Conservation (phyloP, 257 asterid genomes). For the Leonotis leonurus region DNA sequence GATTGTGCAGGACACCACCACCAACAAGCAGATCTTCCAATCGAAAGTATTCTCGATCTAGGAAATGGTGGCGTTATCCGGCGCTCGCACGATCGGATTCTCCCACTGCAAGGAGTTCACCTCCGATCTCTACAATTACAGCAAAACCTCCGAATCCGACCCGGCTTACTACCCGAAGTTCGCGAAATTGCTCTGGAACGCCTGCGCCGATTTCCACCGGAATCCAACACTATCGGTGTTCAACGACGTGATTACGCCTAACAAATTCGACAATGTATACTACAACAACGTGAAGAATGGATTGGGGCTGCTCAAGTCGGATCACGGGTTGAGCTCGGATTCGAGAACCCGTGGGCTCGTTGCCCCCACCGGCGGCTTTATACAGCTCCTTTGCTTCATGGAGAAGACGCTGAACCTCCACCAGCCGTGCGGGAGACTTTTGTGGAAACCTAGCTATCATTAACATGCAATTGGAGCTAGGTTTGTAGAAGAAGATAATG, state of each 20-base stretch:
- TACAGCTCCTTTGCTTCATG: slow-evolving; percentile 61
- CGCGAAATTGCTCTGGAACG: slow-evolving; percentile 47
- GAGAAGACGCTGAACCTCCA: slow-evolving; percentile 64
- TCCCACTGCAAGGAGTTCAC: slow-evolving; percentile 89
- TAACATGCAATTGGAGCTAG: too few species aligned
- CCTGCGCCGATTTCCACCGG: slow-evolving; percentile 46
- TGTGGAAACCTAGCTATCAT: too few species aligned
- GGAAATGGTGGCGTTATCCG: slow-evolving; percentile 84
- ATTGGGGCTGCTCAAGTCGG: slow-evolving; percentile 62
- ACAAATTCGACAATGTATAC: slow-evolving; percentile 63
- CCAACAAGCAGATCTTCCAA: slow-evolving; percentile 71
- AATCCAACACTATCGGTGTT: slow-evolving; percentile 76
- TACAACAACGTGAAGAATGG: slow-evolving; percentile 61
- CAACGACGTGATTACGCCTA: slow-evolving; percentile 70
- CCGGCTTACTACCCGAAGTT: slow-evolving; percentile 65
- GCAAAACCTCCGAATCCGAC: slow-evolving; percentile 36
- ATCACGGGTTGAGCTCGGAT: slow-evolving; percentile 54
- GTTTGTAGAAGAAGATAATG: too few species aligned
- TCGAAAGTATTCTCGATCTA: slow-evolving; percentile 50
- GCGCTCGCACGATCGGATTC: slow-evolving; percentile 94
- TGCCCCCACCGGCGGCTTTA: slow-evolving; percentile 57
- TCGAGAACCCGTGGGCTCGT: slow-evolving; percentile 51
- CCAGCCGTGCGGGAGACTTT: slow-evolving; percentile 69
- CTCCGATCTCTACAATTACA: slow-evolving; percentile 58
- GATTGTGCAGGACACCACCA: slow-evolving; percentile 68